Evolutionary conservation across 2,329 filamentous ascomycete species (phyloP), one percentile per base, ranked within the genome.

Genomic region (Ophiosphaerella herpotricha): DNA sequence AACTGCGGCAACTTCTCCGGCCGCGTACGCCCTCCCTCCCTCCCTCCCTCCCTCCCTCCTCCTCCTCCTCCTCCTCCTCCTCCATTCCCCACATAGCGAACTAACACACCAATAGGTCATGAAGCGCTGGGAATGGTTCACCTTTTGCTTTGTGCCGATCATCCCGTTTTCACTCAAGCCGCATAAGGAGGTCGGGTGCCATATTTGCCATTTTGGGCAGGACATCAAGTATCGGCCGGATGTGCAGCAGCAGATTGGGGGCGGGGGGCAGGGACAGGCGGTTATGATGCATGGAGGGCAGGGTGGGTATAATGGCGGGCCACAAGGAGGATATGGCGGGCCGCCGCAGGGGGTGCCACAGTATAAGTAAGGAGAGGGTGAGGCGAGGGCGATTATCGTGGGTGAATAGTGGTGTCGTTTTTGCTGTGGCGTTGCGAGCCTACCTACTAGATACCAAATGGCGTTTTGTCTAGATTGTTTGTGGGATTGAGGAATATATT

Each of bases 121-220:
- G 50, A 60, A 60, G 45, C 57, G 55, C 35, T 58, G 55, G 57
- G 69, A 78, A 36, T 91, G 87, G 86, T 91, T 91, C 66, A 91
- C 89, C 5, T 85, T 91, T 66, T 91, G 88, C 78, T 91, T 89
- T 74, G 74, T 91, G 45, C 89, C 89, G 41, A 72, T 92, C 39
- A 79, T 92, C 23, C 89, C 89, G 0, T 86, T 91, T 65, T 86
- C 83, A 23, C 60, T 80, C 5, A 79, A 80, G 52, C 77, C 78
- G 0, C 74, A 72, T 61, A 72, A 86, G 61, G 88, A 91, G 64
- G 81, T 93, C 48, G 77, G 80, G 51, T 93, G 89, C 77, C 81
- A 85, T 65, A 85, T 91, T 70, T 93, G 89, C 80, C 85, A 87
- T 69, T 91, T 90, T 70, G 81, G 84, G 56, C 87, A 92, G 70